Conservation (phyloP, 2,329 filamentous ascomycete species). For the Rutstroemia sp. region DNA sequence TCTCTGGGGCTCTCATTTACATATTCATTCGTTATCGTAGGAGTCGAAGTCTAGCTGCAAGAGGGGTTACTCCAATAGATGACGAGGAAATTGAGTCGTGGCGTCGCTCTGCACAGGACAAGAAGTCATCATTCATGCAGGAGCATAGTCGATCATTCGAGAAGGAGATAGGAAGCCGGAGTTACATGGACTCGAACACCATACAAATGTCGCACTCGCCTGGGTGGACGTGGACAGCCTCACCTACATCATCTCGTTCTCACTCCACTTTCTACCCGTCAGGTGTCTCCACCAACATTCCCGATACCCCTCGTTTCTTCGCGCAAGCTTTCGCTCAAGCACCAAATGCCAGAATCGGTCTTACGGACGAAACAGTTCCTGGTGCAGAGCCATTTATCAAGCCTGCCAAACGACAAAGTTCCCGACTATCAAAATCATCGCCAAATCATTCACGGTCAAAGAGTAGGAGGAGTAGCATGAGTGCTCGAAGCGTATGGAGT, state of each 20-base stretch:
- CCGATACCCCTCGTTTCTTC: conserved; percentile 38
- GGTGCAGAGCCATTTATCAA: conserved; percentile 53
- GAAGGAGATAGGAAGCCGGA: conserved; percentile 5
- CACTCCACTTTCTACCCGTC: conserved; percentile 14
- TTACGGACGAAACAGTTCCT: conserved; percentile 54
- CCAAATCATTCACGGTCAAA: conserved; percentile 24
- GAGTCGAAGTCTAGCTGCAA: conserved; percentile 37
- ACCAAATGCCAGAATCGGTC: conserved; percentile 53
- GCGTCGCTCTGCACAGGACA: conserved; percentile 29
- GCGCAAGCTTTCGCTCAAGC: conserved; percentile 52
- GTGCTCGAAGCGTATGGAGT: conserved; percentile 25
- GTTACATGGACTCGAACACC: not conserved
- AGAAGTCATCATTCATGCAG: not conserved
- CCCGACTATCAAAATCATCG: conserved; percentile 43
- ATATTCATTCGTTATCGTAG: conserved; percentile 19
- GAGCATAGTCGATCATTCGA: not conserved
- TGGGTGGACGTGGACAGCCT: conserved; percentile 23
- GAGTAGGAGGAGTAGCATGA: conserved; percentile 27
- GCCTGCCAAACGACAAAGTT: conserved; percentile 44
- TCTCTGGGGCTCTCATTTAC: conserved; percentile 16
- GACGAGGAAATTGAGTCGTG: conserved; percentile 61
- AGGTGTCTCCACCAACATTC: conserved; percentile 26
- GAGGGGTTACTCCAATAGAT: conserved; percentile 53
- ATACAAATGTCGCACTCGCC: conserved; percentile 14
- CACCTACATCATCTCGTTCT: conserved; percentile 17